Evolutionary conservation across 1,139 yeast genomes (phyloP), one percentile per base, ranked within the genome.

Genomic region (Blastobotrys proliferans): DNA sequence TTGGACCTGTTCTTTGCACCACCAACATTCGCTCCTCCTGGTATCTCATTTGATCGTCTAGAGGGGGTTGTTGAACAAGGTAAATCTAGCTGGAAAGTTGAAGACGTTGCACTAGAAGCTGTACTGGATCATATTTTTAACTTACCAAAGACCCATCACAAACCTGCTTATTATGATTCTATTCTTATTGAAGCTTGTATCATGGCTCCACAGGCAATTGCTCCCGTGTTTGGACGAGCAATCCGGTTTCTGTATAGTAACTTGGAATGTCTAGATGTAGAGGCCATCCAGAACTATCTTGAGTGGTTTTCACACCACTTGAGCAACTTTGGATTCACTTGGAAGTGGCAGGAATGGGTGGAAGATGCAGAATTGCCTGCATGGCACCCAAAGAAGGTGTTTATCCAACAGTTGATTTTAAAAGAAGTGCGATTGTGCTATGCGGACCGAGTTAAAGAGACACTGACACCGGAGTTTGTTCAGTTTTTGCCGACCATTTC

Each of bases 321-420:
- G 60, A 83, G 95, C 54, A 92, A 92, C 62, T 94, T 92, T 64
- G 90, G 85, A 49, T 94, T 87, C 64, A 85, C 92, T 35, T 94
- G 99, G 99, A 88, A 88, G 60, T 92, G 99, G 99, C 81, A 79
- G 52, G 98, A 90, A 63, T 94, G 98, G 98, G 58, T 49, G 3
- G 62, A 56, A 10, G 51, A 56, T 26, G 47, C 62, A 27, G 48
- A 53, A 14, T 60, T 68, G 34, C 64, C 68, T 4, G 60, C 55
- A 4, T 76, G 75, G 55, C 92, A 86, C 60, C 97, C 97, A 13
- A 81, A 79, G 54, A 73, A 77, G 51, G 78, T 75, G 40, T 84
- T 92, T 51, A 80, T 92, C 49, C 77, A 74, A 54, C 88, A 88
- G 64, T 73, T 90, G 52, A 82, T 92, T 50, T 77, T 81, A 34